Evolutionary conservation across 2,329 filamentous ascomycete species (phyloP).

Genomic region (Westerdykella ornata): DNA sequence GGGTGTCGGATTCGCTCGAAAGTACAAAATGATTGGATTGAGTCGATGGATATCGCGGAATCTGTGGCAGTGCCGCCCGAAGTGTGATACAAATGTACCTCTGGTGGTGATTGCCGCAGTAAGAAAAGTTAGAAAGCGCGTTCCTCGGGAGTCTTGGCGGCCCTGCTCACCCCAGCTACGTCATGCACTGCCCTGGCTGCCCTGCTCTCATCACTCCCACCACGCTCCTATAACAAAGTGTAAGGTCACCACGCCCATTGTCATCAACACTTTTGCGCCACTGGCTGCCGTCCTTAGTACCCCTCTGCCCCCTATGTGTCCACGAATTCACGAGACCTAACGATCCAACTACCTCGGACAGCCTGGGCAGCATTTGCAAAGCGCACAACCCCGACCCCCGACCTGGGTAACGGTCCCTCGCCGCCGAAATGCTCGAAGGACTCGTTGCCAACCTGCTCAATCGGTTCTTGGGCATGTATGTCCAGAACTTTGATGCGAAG

Average conservation of each 20-base stretch:
- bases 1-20: background rate
- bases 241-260: background rate
- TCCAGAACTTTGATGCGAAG: conserved; percentile 97
- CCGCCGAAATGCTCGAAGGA: conserved; percentile 81
- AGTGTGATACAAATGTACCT: too few relatives aligned
- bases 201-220: background rate
- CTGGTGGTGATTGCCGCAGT: background rate
- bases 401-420: conserved; percentile 65
- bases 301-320: conserved; percentile 25
- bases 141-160: background rate
- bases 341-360: conserved; percentile 14
- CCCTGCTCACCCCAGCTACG: conserved; percentile 1
- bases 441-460: conserved; percentile 96
- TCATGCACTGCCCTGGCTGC: conserved; percentile 6
- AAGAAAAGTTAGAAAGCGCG: background rate
- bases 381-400: conserved; percentile 38
- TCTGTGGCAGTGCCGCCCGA: too few relatives aligned
- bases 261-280: background rate
- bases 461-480: conserved; percentile 99
- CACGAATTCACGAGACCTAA: conserved; percentile 26
- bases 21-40: background rate
- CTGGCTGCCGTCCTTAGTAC: background rate
- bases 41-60: background rate
- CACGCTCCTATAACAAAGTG: background rate
- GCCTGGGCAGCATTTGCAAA: conserved; percentile 13